Evolutionary conservation across 2,329 filamentous ascomycete genomes (phyloP).

Genomic region (Apiospora aurea): DNA sequence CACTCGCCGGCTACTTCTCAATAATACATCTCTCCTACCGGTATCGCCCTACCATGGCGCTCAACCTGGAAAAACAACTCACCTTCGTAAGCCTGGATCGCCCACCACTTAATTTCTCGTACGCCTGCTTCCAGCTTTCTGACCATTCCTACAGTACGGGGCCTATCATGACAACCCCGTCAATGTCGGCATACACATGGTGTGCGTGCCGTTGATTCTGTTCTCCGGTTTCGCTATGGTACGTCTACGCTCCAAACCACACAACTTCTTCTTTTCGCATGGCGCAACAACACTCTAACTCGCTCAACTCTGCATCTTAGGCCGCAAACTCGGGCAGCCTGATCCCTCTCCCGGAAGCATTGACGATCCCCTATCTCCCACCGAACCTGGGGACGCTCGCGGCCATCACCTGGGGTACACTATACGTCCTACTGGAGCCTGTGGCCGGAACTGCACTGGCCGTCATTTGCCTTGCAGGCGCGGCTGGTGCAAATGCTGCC

Average conservation of each 20-base stretch:
- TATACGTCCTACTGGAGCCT: constrained; percentile 93
- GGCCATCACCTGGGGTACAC: constrained; percentile 72
- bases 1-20: constrained; percentile 28
- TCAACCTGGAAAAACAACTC: constrained; percentile 83
- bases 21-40: constrained; percentile 26
- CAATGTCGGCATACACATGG: constrained; percentile 81
- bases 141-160: constrained; percentile 69
- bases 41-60: constrained; percentile 57
- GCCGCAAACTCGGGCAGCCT: constrained; percentile 68
- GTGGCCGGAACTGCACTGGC: constrained; percentile 84
- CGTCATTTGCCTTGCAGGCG: constrained; percentile 76
- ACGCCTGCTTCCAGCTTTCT: constrained; percentile 26
- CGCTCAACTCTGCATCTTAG: constrained; percentile 47
- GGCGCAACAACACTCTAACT: not conserved
- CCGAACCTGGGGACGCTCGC: constrained; percentile 71
- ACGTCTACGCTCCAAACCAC: constrained; percentile 42
- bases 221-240: constrained; percentile 76
- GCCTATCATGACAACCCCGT: constrained; percentile 81
- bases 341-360: constrained; percentile 69
- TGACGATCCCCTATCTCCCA: constrained; percentile 71
- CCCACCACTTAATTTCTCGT: constrained; percentile 16
- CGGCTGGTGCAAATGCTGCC: constrained; percentile 79
- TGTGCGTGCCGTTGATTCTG: constrained; percentile 79
- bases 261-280: constrained; percentile 16
- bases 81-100: constrained; percentile 71